A percentile compares a stretch with the other conserved stretches of the same genome.
These are phyloP conservation scores for Acanthamoeba lenticulata DNA, from an alignment of 208 protist species.

Conservation along the genomic window DNA sequence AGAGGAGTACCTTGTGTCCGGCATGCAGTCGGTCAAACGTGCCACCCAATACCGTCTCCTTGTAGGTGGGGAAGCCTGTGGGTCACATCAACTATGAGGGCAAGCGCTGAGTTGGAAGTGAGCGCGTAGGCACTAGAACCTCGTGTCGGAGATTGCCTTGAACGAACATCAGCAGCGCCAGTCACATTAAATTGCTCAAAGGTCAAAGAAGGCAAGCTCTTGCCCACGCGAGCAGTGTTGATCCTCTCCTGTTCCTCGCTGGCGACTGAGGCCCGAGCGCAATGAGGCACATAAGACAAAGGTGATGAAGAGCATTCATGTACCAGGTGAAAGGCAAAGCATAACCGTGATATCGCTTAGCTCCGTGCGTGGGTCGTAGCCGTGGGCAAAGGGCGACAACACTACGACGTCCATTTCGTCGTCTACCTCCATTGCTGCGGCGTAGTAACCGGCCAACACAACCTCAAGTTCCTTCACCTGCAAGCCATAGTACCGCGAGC, in stretches of 20 bases:
- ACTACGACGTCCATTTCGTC: constrained; percentile 9
- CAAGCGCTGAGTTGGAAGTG: neutral
- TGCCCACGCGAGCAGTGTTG: neutral
- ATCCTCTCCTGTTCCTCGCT: neutral
- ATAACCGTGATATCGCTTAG: neutral
- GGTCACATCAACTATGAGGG: neutral
- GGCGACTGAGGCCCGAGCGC: neutral
- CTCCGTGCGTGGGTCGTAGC: constrained; percentile 27
- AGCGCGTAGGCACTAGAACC: neutral
- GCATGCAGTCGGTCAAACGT: constrained; percentile 50
- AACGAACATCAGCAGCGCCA: no score
- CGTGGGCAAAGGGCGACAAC: neutral
- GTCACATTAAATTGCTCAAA: neutral
- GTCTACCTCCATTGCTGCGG: neutral
- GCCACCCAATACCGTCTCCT: constrained; percentile 16
- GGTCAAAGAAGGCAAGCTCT: neutral
- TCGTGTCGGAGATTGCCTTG: no score
- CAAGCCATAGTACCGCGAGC: no score
- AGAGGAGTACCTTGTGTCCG: neutral
- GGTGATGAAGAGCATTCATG: neutral
- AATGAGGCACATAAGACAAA: neutral
- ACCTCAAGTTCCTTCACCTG: neutral
- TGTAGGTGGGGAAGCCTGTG: neutral
- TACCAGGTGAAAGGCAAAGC: neutral
- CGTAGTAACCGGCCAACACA: constrained; percentile 26